Base-by-base conservation (phyloP, 2,329 filamentous ascomycete genomes). In the Zarea fungicola region DNA sequence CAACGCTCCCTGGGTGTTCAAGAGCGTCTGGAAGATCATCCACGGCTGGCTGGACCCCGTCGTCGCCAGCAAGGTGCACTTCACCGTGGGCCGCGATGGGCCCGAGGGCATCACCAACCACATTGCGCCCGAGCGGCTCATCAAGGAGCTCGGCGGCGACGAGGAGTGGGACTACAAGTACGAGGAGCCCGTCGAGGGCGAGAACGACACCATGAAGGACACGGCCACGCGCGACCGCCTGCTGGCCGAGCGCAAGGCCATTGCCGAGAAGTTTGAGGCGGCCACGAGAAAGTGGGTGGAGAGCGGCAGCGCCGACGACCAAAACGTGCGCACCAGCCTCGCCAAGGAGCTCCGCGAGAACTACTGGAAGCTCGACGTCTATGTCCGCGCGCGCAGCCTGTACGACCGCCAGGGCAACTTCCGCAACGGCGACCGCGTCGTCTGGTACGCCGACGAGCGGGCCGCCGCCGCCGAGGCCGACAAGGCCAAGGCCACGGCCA, bases 11-110 rank as follows among this genome's bases (percentile, higher is more conserved):
- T 89, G 84, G 79, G 71, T 89, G 40, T 89, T 89, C 68, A 71
- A 68, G 56, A 62, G 65, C 8, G 57, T 67, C 10, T 68, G 66
- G 85, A 81, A 72, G 54, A 80, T 89, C 55, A 87, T 89, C 65
- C 81, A 78, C 54, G 83, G 83, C 59, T 89, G 85, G 85, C 76
- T 89, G 26, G 85, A 89, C 61, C 85, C 85, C 9, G 83, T 89
- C 6, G 83, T 89, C 22, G 84, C 85, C 4, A 70, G 76, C 48
- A 89, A 89, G 67, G 78, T 89, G 13, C 77, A 87, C 60, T 87
- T 88, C 62, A 84, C 80, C 21, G 81, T 76, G 51, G 80, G 75
- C 43, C 67, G 76, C 18, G 71, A 81, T 28, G 85, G 87, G 23
- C 69, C 89, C 13, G 70, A 77, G 52, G 65, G 75, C 28, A 87